Evolutionary conservation across 129 eudicot species (phyloP), one percentile per base, ranked within the genome.

Genomic region (Daucus carota): DNA sequence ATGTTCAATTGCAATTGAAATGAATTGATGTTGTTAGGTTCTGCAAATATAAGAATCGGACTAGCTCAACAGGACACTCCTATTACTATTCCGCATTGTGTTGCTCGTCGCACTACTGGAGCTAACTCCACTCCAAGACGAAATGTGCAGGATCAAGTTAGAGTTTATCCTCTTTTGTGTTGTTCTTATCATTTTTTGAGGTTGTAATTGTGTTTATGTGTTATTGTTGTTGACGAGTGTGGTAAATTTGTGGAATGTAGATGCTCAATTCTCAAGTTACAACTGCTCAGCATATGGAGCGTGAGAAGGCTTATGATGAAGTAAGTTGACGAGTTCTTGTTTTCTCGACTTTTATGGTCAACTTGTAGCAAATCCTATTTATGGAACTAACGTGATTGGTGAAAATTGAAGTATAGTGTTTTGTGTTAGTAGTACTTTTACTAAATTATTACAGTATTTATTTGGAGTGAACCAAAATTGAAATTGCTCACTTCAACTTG

Each of bases 211-310:
- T 28, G 45, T 72, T 29, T 34, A 28, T 14, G 57, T 72, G n/a
- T n/a, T 65, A 20, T 31, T 8, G 34, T 72, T 75, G 17, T 33
- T 79, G 16, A 46, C 14, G 38, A 31, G 10, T 12, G 29, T 72
- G 22, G 14, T 28, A 18, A 52, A 31, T 18, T 34, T 48, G 52
- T 63, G 34, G 80, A 75, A 24, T 50, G 31, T 79, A 95, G 99
- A 75, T 79, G 87, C 96, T 95, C 50, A 95, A 95, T 86, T 95
- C 94, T 52, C 97, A 89, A 88, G 94, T 95, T 77, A 95, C 99
- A 52, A 95, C 97, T 12, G 86, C 93, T 69, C 99, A 95, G 80
- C 99, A 95, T 77, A 82, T 84, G 85, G 97, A 95, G 73, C 92
- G 99, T 24, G 99, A 95, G 87, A 91, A 81, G 85, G 99, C 99